Evolutionary conservation across 345 rosid species (phyloP).

Genomic region (Xanthoceras sorbifolium): DNA sequence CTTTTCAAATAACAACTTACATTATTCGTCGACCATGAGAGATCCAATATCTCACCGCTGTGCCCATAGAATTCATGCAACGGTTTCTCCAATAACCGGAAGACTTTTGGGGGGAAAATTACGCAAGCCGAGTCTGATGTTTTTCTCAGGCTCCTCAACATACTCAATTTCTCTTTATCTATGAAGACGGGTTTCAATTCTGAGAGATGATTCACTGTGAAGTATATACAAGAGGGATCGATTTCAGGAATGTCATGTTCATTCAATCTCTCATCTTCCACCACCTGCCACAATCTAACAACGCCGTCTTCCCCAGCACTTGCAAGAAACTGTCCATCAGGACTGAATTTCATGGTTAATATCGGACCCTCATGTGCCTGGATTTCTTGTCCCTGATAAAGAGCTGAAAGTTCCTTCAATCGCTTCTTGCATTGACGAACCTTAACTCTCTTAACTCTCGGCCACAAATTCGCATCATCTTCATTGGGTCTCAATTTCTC

Average conservation of each 20-base stretch:
- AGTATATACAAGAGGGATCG: slow-evolving; percentile 76
- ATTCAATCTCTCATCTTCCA: slow-evolving; percentile 64
- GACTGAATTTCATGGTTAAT: slow-evolving; percentile 79
- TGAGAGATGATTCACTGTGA: slow-evolving; percentile 68
- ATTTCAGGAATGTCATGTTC: slow-evolving; percentile 67
- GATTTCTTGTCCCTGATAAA: slow-evolving; percentile 69
- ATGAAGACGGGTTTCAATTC: slow-evolving; percentile 62
- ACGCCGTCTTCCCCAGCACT: slow-evolving; percentile 75
- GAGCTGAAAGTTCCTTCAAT: slow-evolving; percentile 71
- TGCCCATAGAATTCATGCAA: slow-evolving; percentile 73
- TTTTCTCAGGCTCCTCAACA: slow-evolving; percentile 55
- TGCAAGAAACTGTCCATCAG: slow-evolving; percentile 77
- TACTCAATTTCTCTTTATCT: slow-evolving; percentile 54
- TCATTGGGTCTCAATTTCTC: slow-evolving; percentile 35
- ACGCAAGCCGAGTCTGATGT: slow-evolving; percentile 81
- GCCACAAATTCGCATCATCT: slow-evolving; percentile 29
- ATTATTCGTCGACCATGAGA: slow-evolving; percentile 79
- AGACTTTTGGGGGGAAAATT: slow-evolving; percentile 77
- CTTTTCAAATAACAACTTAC: slow-evolving; percentile 43
- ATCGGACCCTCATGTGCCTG: slow-evolving; percentile 76
- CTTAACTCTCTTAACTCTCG: slow-evolving; percentile 62
- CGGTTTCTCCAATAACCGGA: slow-evolving; percentile 72
- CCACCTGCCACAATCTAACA: slow-evolving; percentile 67
- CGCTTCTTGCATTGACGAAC: slow-evolving; percentile 62
- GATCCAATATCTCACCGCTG: slow-evolving; percentile 61